Evolutionary conservation across 202 grass and related monocot genomes (phyloP).

Genomic region (Dendrocalamus latiflorus): DNA sequence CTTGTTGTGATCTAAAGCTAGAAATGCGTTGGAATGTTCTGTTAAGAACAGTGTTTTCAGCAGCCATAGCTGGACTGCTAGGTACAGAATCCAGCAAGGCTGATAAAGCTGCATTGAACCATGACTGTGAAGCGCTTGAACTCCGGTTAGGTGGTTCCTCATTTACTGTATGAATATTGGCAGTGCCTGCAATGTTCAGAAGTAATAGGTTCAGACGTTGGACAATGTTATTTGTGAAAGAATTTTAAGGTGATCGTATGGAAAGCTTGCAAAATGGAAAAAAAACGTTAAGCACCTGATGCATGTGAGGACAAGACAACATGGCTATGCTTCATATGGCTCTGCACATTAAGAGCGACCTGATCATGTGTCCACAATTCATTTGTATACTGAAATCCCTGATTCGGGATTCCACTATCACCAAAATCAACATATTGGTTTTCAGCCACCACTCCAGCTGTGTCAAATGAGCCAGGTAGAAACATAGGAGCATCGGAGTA

Average conservation of each 20-base stretch:
- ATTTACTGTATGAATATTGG: conserved; percentile 32
- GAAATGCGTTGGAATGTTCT: too few species aligned
- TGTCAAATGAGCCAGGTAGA: conserved; percentile 39
- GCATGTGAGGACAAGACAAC: conserved; percentile 33
- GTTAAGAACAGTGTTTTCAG: conserved; percentile 60
- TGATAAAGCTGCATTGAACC: too few species aligned
- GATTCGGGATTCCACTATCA: conserved; percentile 29
- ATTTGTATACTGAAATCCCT: conserved; percentile 32
- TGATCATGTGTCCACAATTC: conserved; percentile 51
- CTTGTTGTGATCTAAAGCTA: too few species aligned
- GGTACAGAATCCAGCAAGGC: too few species aligned
- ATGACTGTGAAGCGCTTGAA: conserved; percentile 39
- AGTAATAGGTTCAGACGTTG: conserved; percentile 14
- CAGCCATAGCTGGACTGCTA: too few species aligned
- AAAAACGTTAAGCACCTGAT: conserved; percentile 48
- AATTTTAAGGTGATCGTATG: background rate
- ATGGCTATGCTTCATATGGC: conserved; percentile 29
- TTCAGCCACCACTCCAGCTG: conserved; percentile 29
- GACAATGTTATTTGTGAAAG: background rate
- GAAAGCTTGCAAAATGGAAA: background rate
- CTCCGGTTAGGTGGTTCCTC: background rate
- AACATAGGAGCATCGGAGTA: conserved; percentile 56
- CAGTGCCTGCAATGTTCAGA: conserved; percentile 41
- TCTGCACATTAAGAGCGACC: conserved; percentile 27
- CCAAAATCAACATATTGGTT: conserved; percentile 43